These are phyloP conservation scores for Phialophora chinensis DNA, from an alignment of 2,329 filamentous ascomycete species.

Conservation along the genomic window DNA sequence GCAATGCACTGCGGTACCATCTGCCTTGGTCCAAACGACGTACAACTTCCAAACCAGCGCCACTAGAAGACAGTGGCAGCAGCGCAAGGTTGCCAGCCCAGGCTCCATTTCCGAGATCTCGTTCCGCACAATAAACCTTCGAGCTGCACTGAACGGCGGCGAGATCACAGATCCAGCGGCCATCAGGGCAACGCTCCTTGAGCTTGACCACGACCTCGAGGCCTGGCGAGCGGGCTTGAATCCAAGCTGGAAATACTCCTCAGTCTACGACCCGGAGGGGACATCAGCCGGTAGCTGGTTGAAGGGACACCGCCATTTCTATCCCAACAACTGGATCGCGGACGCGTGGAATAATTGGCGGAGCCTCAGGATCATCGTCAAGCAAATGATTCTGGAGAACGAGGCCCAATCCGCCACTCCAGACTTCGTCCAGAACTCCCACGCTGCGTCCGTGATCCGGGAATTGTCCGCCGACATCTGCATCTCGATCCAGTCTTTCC, in stretches of 20 bases:
- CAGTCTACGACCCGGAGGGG: background rate
- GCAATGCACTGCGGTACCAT: constrained; percentile 18
- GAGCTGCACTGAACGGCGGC: constrained; percentile 13
- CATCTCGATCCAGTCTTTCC: constrained; percentile 17
- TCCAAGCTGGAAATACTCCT: constrained; percentile 17
- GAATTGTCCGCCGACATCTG: constrained; percentile 24
- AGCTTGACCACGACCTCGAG: constrained; percentile 27
- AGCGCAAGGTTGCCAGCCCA: constrained; percentile 18
- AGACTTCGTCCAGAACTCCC: background rate
- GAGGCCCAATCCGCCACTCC: background rate
- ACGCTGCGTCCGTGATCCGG: constrained; percentile 2
- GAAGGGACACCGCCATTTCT: constrained; percentile 13
- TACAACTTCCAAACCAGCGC: constrained; percentile 19
- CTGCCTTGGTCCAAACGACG: constrained; percentile 12
- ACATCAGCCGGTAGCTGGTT: background rate
- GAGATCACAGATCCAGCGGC: constrained; percentile 2
- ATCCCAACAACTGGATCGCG: constrained; percentile 25
- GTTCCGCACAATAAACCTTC: constrained; percentile 23
- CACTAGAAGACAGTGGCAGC: constrained; percentile 18
- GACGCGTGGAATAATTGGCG: constrained; percentile 32
- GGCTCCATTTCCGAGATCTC: constrained; percentile 25
- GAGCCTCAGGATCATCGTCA: constrained; percentile 14
- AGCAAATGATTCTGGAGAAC: constrained; percentile 20
- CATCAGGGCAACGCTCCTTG: constrained; percentile 15
- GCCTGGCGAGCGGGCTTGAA: constrained; percentile 18